phyloP scores from a whole-genome alignment of 495 filamentous ascomycete genomes.

The Astrothelium macrocarpum region DNA sequence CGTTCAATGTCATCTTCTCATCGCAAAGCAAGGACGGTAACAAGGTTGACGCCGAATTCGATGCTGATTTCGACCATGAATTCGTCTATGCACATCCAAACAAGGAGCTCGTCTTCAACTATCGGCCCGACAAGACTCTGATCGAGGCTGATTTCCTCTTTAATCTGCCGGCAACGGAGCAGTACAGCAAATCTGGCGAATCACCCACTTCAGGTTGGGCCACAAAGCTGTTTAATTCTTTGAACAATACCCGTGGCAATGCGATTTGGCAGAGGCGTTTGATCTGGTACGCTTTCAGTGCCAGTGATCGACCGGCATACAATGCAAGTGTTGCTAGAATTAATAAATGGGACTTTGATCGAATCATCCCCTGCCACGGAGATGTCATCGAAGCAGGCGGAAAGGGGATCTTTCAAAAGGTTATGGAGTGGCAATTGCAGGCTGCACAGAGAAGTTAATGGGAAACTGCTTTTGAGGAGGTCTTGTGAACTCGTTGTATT shows the following conservation, averaged over 20 bases:
- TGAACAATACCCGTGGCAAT: slow-evolving; percentile 53
- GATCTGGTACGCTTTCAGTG: slow-evolving; percentile 66
- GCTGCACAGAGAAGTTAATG: slow-evolving; percentile 17
- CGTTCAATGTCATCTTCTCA: slow-evolving; percentile 60
- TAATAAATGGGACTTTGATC: slow-evolving; percentile 73
- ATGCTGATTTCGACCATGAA: slow-evolving; percentile 76
- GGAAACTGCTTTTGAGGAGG: background rate
- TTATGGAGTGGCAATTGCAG: slow-evolving; percentile 78
- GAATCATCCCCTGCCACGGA: slow-evolving; percentile 86
- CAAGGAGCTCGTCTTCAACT: slow-evolving; percentile 77
- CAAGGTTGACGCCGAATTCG: slow-evolving; percentile 65
- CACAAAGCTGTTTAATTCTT: slow-evolving; percentile 50
- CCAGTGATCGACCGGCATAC: slow-evolving; percentile 55
- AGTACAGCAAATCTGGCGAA: slow-evolving; percentile 60
- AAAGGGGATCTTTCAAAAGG: slow-evolving; percentile 67
- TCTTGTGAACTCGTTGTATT: too few relatives aligned
- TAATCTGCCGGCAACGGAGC: slow-evolving; percentile 80
- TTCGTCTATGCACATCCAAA: slow-evolving; percentile 72
- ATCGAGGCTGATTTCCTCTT: slow-evolving; percentile 89
- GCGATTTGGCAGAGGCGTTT: slow-evolving; percentile 72
- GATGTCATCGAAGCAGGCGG: slow-evolving; percentile 73
- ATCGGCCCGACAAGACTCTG: slow-evolving; percentile 71
- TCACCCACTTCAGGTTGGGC: slow-evolving; percentile 46
- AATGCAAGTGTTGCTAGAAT: slow-evolving; percentile 59
- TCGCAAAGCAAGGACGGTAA: slow-evolving; percentile 41